These are phyloP conservation scores for Penicillium lividum DNA, from an alignment of 495 filamentous ascomycete species.

Conservation along the genomic window DNA sequence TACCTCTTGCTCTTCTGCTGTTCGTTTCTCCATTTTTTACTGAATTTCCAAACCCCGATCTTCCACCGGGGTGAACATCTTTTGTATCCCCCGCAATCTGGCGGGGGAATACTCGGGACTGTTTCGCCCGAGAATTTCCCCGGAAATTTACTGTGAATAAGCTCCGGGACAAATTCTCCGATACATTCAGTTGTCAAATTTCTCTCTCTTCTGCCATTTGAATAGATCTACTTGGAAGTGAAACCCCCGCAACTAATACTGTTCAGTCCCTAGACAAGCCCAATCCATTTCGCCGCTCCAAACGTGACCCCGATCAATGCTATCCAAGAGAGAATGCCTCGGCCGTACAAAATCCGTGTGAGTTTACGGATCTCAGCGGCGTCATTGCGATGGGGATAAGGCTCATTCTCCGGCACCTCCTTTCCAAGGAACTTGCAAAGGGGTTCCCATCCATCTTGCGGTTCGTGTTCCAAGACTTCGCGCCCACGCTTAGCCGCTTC, in stretches of 20 bases:
- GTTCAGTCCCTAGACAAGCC: background rate
- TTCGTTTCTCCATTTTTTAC: background rate
- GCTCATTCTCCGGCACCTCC: slow-evolving; percentile 15
- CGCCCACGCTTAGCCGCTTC: slow-evolving; percentile 13
- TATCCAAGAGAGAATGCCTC: slow-evolving; percentile 15
- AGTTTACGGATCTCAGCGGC: slow-evolving; percentile 13
- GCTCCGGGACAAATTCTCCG: no score
- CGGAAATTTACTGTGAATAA: background rate
- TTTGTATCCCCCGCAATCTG: slow-evolving; percentile 1
- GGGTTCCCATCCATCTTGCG: slow-evolving; percentile 30
- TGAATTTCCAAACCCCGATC: background rate
- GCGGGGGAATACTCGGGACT: background rate
- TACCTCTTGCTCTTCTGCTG: background rate
- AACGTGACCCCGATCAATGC: slow-evolving; percentile 3
- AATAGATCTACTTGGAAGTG: background rate
- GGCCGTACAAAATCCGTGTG: slow-evolving; percentile 6
- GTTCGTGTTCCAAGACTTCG: slow-evolving; percentile 28
- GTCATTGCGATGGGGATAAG: slow-evolving; percentile 32
- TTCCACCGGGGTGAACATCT: background rate
- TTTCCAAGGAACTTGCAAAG: slow-evolving; percentile 32
- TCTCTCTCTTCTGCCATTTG: background rate
- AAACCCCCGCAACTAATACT: background rate
- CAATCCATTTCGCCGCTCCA: slow-evolving; percentile 4
- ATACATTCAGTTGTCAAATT: background rate
- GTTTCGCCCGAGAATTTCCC: background rate